These are phyloP conservation scores for Solanum etuberosum DNA, from an alignment of 257 asterid species.

Conservation along the genomic window DNA sequence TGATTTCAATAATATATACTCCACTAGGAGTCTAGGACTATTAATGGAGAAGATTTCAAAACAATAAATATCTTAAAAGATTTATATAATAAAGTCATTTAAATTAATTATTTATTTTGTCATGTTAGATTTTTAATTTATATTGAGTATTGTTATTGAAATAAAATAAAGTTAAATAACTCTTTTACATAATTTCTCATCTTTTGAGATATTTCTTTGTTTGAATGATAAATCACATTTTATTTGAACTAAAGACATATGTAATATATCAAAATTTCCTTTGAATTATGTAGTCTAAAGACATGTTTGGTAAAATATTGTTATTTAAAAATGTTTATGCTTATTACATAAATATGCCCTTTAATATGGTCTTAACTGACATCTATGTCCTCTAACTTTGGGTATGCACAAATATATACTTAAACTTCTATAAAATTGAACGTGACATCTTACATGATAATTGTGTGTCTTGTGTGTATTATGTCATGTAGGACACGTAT, in stretches of 20 bases:
- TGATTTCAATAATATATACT: neutral
- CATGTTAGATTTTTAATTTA: neutral
- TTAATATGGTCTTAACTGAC: no score
- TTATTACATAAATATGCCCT: neutral
- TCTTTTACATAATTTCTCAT: neutral
- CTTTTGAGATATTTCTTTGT: neutral
- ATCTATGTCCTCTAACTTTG: no score
- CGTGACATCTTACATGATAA: neutral
- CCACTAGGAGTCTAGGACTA: neutral
- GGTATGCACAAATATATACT: no score
- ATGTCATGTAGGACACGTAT: neutral
- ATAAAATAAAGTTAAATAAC: neutral
- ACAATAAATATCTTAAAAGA: neutral
- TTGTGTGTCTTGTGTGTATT: neutral
- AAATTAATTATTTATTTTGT: neutral
- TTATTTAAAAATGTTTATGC: neutral
- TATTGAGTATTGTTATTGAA: neutral
- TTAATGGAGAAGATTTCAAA: neutral
- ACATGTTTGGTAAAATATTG: neutral
- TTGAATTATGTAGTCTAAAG: neutral
- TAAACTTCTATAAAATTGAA: no score
- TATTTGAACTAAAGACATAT: neutral
- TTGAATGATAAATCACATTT: neutral
- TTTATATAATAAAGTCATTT: no score
- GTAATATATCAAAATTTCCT: neutral